Conservation (phyloP, 106 monocot species). For the Acanthochlamys bracteata region DNA sequence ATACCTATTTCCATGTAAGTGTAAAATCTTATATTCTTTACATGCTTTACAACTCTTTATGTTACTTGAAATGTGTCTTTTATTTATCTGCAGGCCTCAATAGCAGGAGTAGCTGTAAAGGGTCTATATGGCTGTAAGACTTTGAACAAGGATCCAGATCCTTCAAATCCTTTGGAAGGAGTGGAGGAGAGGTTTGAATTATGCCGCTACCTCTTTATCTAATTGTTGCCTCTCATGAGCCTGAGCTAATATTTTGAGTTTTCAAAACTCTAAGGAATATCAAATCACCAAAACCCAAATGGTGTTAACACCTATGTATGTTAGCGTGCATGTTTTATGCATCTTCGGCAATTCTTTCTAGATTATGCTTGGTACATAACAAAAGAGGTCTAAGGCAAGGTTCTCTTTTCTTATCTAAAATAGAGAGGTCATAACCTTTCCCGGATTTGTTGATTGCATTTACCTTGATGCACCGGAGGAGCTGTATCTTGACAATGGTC, state of each 20-base stretch:
- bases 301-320: too few species aligned
- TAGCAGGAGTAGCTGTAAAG: conserved; percentile 56
- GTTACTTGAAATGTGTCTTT: not conserved
- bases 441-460: conserved; percentile 94
- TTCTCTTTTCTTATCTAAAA: not conserved
- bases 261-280: too few species aligned
- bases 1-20: conserved; percentile 88
- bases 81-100: conserved; percentile 59
- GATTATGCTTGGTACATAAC: too few species aligned
- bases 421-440: conserved; percentile 68
- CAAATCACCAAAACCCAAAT: too few species aligned
- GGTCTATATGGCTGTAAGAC: conserved; percentile 82
- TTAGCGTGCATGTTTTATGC: too few species aligned
- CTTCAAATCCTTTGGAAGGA: conserved; percentile 77
- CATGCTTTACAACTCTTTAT: not conserved
- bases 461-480: conserved; percentile 68
- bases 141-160: conserved; percentile 93
- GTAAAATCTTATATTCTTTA: not conserved
- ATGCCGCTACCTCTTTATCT: not conserved
- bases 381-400: too few species aligned
- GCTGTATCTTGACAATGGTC: conserved; percentile 74
- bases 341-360: too few species aligned
- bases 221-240: too few species aligned
- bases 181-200: conserved; percentile 63
- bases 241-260: too few species aligned